Conservation (phyloP, 345 rosid genomes). For the Streptanthus diversifolius region DNA sequence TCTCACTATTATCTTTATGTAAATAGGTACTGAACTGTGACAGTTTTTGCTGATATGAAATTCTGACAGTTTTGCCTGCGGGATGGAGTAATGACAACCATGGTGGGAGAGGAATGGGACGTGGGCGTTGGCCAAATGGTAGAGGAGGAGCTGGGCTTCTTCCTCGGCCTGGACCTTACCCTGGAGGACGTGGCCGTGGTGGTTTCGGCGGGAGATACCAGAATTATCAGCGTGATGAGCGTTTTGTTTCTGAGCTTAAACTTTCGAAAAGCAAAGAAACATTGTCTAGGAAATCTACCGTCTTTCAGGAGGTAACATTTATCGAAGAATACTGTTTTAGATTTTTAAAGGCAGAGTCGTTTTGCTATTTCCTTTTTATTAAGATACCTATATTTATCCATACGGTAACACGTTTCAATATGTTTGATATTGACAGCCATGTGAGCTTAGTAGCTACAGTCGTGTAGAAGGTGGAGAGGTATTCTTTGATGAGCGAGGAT, state of each 20-base stretch:
- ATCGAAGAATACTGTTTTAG: not conserved
- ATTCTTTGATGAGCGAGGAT: conserved; percentile 65
- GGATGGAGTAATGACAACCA: conserved; percentile 50
- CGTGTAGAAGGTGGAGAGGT: conserved; percentile 84
- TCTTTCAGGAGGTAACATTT: conserved; percentile 76
- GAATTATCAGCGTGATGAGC: conserved; percentile 79
- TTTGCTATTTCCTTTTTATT: not conserved
- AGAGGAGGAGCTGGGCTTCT: conserved; percentile 92
- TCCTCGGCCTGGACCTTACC: conserved; percentile 84
- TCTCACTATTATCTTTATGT: not conserved
- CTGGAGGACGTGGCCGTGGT: conserved; percentile 77
- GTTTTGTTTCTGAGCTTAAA: conserved; percentile 85
- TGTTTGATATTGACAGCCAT: conserved; percentile 53
- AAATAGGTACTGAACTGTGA: too few relatives aligned
- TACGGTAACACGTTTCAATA: not conserved
- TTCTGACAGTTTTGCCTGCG: conserved; percentile 65
- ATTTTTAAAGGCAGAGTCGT: not conserved
- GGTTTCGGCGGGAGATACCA: conserved; percentile 51
- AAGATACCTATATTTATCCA: not conserved
- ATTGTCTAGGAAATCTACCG: conserved; percentile 65
- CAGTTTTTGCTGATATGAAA: not conserved
- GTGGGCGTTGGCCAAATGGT: conserved; percentile 70
- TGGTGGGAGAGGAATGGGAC: conserved; percentile 65
- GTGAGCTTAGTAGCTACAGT: conserved; percentile 87
- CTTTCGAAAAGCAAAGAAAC: conserved; percentile 87